Evolutionary conservation across 192 early-diverging fungal species (phyloP), one percentile per base, ranked within the genome.

Genomic region (Jimgerdemannia lactiflua): DNA sequence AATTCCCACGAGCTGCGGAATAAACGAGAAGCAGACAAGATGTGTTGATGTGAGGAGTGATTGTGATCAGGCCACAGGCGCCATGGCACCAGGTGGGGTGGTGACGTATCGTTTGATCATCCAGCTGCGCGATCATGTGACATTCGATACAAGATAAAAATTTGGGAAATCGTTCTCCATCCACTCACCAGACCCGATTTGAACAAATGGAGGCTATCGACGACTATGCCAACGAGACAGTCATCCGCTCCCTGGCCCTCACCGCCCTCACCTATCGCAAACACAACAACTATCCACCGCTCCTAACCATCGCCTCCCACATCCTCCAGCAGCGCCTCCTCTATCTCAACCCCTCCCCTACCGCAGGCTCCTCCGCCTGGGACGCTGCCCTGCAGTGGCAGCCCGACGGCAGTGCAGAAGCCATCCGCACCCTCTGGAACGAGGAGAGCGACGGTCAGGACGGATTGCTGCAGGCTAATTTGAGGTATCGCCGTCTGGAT

Each of bases 161-260:
- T 29, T 29, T 29, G 29, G 11, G 6, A 59, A 59, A 10, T 59
- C 14, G 49, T 14, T 10, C 49, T 14, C 49, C 49, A 6, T 10
- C 6, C 49, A 59, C 14, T 2, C 49, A 14, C 18, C 67, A 1
- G 29, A 1, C 29, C 29, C 29, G 29, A 29, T 29, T 29, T 29
- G 29, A 29, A 29, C 0, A 29, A 29, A 83, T 83, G 81, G 81
- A 83, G 77, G 81, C 81, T 11, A 83, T 83, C 70, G 81, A 83
- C 67, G 78, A 79, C 63, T 74, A 70, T 42, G 81, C 81, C 43
- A 83, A 79, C 42, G 78, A 83, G 41, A 77, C 79, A 29, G 72
- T 83, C 65, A 75, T 73, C 11, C 74, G 81, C 29, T 83, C 81
- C 3, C 41, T 83, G 14, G 81, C 81, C 3, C 75, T 77, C 69